Conservation (phyloP, 164 flowering plant genomes). For the Buxus sempervirens region DNA sequence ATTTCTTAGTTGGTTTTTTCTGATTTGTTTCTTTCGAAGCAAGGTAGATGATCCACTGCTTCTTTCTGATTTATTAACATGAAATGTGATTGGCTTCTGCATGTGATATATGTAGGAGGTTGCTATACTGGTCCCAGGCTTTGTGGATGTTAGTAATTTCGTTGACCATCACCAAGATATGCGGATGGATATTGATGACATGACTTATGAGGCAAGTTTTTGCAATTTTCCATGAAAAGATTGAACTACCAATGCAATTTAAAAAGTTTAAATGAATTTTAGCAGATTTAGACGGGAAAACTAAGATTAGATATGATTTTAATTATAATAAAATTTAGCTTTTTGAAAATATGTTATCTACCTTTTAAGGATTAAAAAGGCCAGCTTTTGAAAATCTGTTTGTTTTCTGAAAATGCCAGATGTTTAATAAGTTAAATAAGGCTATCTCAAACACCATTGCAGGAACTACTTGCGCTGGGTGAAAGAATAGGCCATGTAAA, state of each 20-base stretch:
- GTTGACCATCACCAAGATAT: slow-evolving; percentile 74
- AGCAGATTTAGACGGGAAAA: neutral
- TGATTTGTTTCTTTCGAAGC: neutral
- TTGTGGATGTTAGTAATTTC: slow-evolving; percentile 38
- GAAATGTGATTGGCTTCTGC: neutral
- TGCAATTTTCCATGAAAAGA: too few relatives aligned
- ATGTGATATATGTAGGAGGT: slow-evolving; percentile 44
- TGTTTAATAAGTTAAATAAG: too few relatives aligned
- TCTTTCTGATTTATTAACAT: neutral
- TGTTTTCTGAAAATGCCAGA: too few relatives aligned
- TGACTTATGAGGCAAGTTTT: slow-evolving; percentile 87
- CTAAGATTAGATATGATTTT: neutral
- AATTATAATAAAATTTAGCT: too few relatives aligned
- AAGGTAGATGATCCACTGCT: neutral
- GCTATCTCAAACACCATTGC: slow-evolving; percentile 10
- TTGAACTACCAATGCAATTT: too few relatives aligned
- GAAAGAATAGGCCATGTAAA: slow-evolving; percentile 75
- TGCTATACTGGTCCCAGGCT: slow-evolving; percentile 52
- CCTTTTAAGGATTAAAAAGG: too few relatives aligned
- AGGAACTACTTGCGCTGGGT: slow-evolving; percentile 88
- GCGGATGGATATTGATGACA: slow-evolving; percentile 91
- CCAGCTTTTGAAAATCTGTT: too few relatives aligned
- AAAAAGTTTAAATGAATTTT: too few relatives aligned
- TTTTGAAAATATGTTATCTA: too few relatives aligned
- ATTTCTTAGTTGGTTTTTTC: neutral